Conservation (phyloP, 495 filamentous ascomycete species). For the Viridothelium virens region DNA sequence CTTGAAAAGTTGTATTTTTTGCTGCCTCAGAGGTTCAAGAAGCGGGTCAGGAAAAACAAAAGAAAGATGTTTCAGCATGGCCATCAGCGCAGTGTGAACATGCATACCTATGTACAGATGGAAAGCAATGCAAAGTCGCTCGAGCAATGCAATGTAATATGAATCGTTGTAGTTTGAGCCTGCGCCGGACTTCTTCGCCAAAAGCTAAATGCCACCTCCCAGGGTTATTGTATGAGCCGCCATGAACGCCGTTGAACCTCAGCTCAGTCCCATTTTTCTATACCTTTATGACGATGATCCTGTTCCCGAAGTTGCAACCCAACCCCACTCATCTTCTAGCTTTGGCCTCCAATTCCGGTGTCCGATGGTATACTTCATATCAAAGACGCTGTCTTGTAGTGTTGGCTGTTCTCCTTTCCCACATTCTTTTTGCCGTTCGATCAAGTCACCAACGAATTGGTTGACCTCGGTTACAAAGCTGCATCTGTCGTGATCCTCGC, state of each 20-base stretch:
- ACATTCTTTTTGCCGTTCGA: conserved; percentile 4
- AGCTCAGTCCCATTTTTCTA: not conserved
- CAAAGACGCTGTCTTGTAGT: conserved; percentile 11
- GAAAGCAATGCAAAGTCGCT: not conserved
- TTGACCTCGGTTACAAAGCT: conserved; percentile 8
- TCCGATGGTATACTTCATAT: conserved; percentile 8
- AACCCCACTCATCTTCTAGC: conserved; percentile 5
- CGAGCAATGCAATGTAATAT: not conserved
- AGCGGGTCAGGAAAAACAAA: conserved; percentile 14
- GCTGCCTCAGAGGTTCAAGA: conserved; percentile 15
- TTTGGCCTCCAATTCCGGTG: conserved; percentile 10
- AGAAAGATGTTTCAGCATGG: not conserved
- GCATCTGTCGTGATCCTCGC: conserved; percentile 4
- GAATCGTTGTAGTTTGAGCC: not conserved
- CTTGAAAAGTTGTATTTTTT: not conserved
- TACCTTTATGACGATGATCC: conserved; percentile 2
- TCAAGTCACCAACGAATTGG: conserved; percentile 8
- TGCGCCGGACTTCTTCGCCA: not conserved
- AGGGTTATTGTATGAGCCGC: not conserved
- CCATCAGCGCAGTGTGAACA: not conserved
- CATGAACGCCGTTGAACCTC: not conserved
- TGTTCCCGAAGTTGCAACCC: conserved; percentile 9
- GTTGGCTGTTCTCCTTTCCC: conserved; percentile 5
- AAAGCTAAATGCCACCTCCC: not conserved
- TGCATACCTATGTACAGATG: conserved; percentile 5